Conservation (phyloP, 768 basidiomycete species). For the Suillus fuscotomentosus region DNA sequence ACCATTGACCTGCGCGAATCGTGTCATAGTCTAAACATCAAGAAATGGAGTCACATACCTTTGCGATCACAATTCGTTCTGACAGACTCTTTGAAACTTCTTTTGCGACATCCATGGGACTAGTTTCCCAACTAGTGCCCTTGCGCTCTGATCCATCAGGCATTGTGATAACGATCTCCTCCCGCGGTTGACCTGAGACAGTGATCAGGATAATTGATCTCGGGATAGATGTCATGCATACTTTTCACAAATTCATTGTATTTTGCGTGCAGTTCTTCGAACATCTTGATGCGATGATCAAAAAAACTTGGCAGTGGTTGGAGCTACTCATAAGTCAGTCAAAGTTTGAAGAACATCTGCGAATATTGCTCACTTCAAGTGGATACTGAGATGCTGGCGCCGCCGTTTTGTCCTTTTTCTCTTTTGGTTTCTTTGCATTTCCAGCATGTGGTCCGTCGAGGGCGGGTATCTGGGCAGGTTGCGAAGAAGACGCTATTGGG, state of each 20-base stretch:
- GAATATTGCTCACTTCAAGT: slow-evolving; percentile 51
- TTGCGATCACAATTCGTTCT: slow-evolving; percentile 90
- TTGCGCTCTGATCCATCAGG: slow-evolving; percentile 84
- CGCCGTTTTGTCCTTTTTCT: slow-evolving; percentile 38
- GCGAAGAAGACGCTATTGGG: slow-evolving; percentile 53
- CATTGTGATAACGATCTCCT: slow-evolving; percentile 80
- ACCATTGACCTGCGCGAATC: slow-evolving; percentile 64
- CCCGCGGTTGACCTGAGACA: slow-evolving; percentile 64
- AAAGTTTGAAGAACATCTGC: not conserved
- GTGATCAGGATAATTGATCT: slow-evolving; percentile 4
- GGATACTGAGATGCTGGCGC: slow-evolving; percentile 46
- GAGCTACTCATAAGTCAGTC: slow-evolving; percentile 44
- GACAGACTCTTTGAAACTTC: slow-evolving; percentile 84
- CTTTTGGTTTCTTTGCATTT: slow-evolving; percentile 43
- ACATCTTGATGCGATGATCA: slow-evolving; percentile 86
- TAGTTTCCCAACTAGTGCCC: slow-evolving; percentile 92
- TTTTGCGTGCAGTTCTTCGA: slow-evolving; percentile 82
- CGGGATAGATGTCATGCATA: slow-evolving; percentile 26
- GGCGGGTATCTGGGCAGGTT: slow-evolving; percentile 45
- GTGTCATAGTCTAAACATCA: slow-evolving; percentile 1
- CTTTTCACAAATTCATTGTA: slow-evolving; percentile 80
- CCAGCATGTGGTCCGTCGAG: slow-evolving; percentile 42
- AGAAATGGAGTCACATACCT: slow-evolving; percentile 47
- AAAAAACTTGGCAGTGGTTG: slow-evolving; percentile 85
- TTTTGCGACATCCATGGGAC: slow-evolving; percentile 88